Conservation (phyloP, 106 monocot genomes). For the Platanthera zijinensis region DNA sequence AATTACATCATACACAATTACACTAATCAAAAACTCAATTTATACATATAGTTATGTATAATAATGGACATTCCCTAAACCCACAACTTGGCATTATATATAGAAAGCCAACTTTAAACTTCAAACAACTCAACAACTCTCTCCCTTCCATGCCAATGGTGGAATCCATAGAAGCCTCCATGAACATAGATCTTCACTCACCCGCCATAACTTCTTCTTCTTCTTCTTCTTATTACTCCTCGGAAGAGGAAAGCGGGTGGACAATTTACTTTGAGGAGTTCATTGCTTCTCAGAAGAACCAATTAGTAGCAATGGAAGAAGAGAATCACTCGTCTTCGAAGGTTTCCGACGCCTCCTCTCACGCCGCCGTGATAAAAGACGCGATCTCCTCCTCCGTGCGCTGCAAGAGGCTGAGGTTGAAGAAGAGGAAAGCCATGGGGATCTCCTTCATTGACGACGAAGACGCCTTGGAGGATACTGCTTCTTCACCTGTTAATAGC, state of each 20-base stretch:
- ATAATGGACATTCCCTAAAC: too few relatives aligned
- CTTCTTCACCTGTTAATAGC: slow-evolving; percentile 30
- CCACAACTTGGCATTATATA: too few relatives aligned
- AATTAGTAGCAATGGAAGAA: not conserved
- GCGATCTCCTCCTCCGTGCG: not conserved
- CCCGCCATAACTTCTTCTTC: not conserved
- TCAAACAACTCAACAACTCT: not conserved
- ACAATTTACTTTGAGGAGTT: slow-evolving; percentile 22
- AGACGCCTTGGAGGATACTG: slow-evolving; percentile 40
- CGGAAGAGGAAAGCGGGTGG: slow-evolving; percentile 26
- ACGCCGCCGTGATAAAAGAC: not conserved
- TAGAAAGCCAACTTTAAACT: too few relatives aligned
- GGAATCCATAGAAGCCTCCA: slow-evolving; percentile 1
- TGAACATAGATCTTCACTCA: not conserved
- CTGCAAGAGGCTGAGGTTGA: slow-evolving; percentile 21
- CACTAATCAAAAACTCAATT: too few relatives aligned
- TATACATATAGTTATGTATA: too few relatives aligned
- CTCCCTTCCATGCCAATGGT: not conserved
- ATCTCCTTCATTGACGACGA: slow-evolving; percentile 13
- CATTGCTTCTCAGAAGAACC: slow-evolving; percentile 3
- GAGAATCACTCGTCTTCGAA: slow-evolving; percentile 9
- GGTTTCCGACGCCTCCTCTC: slow-evolving; percentile 33
- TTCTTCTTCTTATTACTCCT: not conserved
- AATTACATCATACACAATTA: too few relatives aligned
- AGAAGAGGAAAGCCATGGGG: slow-evolving; percentile 14